These are phyloP conservation scores for Penicillium odoratum DNA, from an alignment of 495 filamentous ascomycete genomes.

Conservation along the genomic window DNA sequence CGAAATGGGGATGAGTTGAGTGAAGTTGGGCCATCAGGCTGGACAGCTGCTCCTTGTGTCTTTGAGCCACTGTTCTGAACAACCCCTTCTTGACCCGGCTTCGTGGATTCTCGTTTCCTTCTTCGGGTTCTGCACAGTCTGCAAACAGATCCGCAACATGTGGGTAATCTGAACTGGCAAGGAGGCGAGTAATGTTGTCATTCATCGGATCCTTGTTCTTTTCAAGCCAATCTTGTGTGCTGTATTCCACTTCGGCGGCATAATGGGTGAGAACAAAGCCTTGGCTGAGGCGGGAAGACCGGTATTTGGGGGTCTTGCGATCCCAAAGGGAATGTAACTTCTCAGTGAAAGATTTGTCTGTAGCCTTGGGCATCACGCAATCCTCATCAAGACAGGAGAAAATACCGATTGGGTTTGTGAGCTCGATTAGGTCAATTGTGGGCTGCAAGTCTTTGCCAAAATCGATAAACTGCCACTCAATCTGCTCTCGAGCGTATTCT, in stretches of 20 bases:
- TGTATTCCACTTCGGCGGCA: constrained; percentile 96
- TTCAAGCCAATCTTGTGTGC: constrained; percentile 91
- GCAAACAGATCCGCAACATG: constrained; percentile 84
- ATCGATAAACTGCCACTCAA: constrained; percentile 99
- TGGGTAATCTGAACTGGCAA: constrained; percentile 76
- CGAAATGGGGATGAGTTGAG: constrained; percentile 97
- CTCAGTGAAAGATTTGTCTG: constrained; percentile 94
- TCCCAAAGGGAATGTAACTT: constrained; percentile 98
- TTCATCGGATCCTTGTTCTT: constrained; percentile 99
- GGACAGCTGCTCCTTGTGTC: constrained; percentile 95
- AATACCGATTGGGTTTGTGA: constrained; percentile 95
- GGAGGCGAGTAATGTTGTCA: constrained; percentile 88
- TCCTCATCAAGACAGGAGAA: constrained; percentile 99
- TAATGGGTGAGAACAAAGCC: constrained; percentile 99
- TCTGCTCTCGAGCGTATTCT: constrained; percentile 96
- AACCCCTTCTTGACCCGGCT: constrained; percentile 96
- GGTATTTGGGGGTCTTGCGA: constrained; percentile 90
- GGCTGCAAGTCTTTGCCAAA: constrained; percentile 97
- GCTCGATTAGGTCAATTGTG: constrained; percentile 95
- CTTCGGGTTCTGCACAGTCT: constrained; percentile 79
- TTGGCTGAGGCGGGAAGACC: constrained; percentile 79
- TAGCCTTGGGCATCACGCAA: constrained; percentile 98
- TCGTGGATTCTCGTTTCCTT: constrained; percentile 61
- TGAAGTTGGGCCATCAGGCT: constrained; percentile 95
- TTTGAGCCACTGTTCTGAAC: constrained; percentile 94